Conservation (phyloP, 192 early-diverging fungal genomes). For the Globomyces pollinis-pini region DNA sequence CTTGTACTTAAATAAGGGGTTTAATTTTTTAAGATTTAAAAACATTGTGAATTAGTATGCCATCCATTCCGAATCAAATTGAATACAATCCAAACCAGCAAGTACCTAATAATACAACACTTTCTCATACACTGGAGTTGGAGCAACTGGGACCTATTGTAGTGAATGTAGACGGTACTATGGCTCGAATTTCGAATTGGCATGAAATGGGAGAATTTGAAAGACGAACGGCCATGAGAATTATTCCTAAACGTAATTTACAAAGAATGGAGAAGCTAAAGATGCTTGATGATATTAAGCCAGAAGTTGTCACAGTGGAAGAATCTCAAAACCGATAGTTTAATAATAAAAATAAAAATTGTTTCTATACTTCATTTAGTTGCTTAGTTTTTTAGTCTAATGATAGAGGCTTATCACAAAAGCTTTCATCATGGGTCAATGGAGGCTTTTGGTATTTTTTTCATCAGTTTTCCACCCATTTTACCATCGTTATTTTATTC, state of each 20-base stretch:
- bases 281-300: not conserved
- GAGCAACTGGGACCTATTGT: conserved; percentile 25
- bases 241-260: conserved; percentile 32
- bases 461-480: too few species aligned
- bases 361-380: not conserved
- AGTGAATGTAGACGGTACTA: conserved; percentile 32
- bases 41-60: not conserved
- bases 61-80: not conserved
- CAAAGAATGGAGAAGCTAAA: conserved; percentile 20
- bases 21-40: too few species aligned
- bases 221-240: conserved; percentile 23
- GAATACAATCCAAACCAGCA: conserved; percentile 3
- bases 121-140: not conserved
- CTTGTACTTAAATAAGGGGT: too few species aligned
- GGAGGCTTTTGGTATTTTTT: too few species aligned
- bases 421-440: too few species aligned
- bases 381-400: not conserved
- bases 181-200: conserved; percentile 39
- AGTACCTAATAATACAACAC: not conserved
- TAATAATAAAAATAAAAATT: not conserved
- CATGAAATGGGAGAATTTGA: conserved; percentile 23
- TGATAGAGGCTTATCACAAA: not conserved
- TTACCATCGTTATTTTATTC: too few species aligned
- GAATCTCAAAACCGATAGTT: not conserved
- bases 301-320: not conserved